phyloP scores from a whole-genome alignment of 345 rosid genomes.

The Populus ilicifolia region DNA sequence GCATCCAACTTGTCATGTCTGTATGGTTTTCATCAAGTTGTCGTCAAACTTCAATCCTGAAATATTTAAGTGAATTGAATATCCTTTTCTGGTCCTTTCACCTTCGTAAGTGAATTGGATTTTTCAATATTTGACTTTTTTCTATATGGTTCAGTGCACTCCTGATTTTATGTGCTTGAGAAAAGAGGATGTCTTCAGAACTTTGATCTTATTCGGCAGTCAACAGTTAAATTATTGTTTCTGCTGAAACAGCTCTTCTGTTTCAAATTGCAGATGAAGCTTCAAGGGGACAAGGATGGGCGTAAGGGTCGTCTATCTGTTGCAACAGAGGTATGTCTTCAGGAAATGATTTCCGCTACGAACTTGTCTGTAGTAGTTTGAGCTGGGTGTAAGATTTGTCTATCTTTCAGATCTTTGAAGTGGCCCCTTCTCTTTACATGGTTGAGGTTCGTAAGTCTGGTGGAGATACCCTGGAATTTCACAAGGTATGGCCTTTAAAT shows the following conservation, averaged over 20 bases:
- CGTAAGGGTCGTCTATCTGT: constrained; percentile 98
- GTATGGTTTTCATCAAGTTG: not conserved
- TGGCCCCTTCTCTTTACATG: constrained; percentile 96
- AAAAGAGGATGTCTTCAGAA: not conserved
- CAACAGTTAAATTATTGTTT: constrained; percentile 5
- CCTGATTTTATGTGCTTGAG: not conserved
- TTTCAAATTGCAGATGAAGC: constrained; percentile 61
- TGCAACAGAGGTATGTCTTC: constrained; percentile 70
- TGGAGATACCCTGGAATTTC: constrained; percentile 97
- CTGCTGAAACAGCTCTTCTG: not conserved
- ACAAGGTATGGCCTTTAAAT: constrained; percentile 51
- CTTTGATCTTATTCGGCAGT: not conserved
- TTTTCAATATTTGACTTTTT: not conserved
- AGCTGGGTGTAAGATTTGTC: not conserved
- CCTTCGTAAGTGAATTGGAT: not conserved
- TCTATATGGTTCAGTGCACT: not conserved
- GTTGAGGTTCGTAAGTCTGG: constrained; percentile 91
- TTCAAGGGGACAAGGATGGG: constrained; percentile 86
- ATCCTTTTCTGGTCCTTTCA: not conserved
- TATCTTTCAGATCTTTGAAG: constrained; percentile 67
- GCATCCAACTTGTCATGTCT: not conserved
- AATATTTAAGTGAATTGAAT: too few species aligned
- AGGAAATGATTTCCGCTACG: not conserved
- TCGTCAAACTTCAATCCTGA: not conserved
- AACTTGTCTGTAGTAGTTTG: not conserved